These are phyloP conservation scores for Blastosporella zonata DNA, from an alignment of 1,284 basidiomycete genomes.

Conservation along the genomic window DNA sequence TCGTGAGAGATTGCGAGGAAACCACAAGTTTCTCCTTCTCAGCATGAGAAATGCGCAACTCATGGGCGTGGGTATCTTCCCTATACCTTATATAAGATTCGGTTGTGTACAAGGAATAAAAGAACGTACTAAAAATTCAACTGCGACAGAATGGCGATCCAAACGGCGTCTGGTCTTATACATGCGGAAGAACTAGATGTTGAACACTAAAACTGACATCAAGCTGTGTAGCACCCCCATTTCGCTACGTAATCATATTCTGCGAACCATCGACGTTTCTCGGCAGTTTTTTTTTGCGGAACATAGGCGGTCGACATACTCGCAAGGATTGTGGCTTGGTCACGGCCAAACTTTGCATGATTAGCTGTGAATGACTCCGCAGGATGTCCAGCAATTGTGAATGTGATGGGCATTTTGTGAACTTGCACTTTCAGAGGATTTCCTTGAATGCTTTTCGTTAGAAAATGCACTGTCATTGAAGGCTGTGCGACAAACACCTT, in stretches of 20 bases:
- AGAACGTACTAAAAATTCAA: slow-evolving; percentile 21
- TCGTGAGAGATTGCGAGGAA: slow-evolving; percentile 13
- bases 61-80: slow-evolving; percentile 33
- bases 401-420: slow-evolving; percentile 10
- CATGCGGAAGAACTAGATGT: too few species aligned
- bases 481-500: too few species aligned
- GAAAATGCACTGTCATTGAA: too few species aligned
- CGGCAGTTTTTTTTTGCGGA: slow-evolving; percentile 1
- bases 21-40: slow-evolving; percentile 30
- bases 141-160: slow-evolving; percentile 24
- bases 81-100: not conserved
- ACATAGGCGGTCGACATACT: not conserved
- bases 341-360: too few species aligned
- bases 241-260: not conserved
- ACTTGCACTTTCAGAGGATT: too few species aligned
- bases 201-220: not conserved
- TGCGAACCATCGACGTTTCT: slow-evolving; percentile 4
- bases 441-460: too few species aligned
- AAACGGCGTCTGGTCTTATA: slow-evolving; percentile 25
- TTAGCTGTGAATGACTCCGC: not conserved
- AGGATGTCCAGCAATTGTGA: slow-evolving; percentile 4
- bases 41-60: slow-evolving; percentile 33
- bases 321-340: not conserved
- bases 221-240: slow-evolving; percentile 11
- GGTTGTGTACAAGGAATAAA: not conserved